Base-by-base conservation (phyloP, 1,139 yeast genomes). In the Debaryomyces fabryi region DNA sequence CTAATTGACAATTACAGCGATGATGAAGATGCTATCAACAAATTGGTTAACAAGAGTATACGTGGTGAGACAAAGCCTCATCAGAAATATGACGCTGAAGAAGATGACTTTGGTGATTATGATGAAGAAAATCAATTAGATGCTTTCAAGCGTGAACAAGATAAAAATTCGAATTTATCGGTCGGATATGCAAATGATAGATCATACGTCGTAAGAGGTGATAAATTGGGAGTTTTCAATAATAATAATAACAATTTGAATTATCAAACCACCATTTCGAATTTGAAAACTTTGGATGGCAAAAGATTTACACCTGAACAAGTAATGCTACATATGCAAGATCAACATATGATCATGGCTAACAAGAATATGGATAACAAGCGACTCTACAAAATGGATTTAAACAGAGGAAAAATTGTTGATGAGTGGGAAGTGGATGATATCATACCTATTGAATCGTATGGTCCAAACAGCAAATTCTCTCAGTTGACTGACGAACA, bases 161-260 rank as follows among this genome's bases (percentile, higher is more conserved):
- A 75, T 47, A 72, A 77, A 55, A 88, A 88, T 62, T 78, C 83
- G 46, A 83, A 82, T 27, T 73, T 91, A 55, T 83, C 88, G 0
- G 84, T 89, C 15, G 93, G 96, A 1, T 80, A 72, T 53, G 78
- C 79, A 46, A 84, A 83, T 54, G 85, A 88, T 59, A 76, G 95
- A 33, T 78, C 96, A 0, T 91, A 79, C 63, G 93, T 91, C 27
- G 84, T 87, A 0, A 80, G 96, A 55, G 96, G 92, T 7, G 73
- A 88, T 63, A 83, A 81, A 57, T 73, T 91, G 47, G 97, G 97
- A 20, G 92, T 91, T 5, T 89, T 89, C 68, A 83, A 78, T 58
- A 80, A 84, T 24, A 76, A 77, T 27, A 79, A 73, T 10, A 74
- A 72, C 24, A 78, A 78, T 45, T 67, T 90, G 41, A 79, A 82